Conservation (phyloP, 352 stramenopile genomes). For the Discostella stelligera region DNA sequence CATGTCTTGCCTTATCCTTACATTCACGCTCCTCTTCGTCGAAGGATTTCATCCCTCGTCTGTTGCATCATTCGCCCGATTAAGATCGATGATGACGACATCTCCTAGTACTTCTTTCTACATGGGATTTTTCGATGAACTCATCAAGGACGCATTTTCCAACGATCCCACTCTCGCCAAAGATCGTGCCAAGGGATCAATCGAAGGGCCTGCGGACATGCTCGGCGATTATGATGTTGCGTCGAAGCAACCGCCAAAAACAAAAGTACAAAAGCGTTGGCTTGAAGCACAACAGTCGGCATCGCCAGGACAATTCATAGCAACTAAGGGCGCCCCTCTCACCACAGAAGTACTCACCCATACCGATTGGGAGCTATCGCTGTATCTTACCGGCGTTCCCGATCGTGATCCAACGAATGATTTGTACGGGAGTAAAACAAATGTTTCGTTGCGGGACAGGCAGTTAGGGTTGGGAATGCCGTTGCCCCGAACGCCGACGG, state of each 20-base stretch:
- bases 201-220: constrained; percentile 51
- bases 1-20: neutral
- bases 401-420: constrained; percentile 71
- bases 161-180: constrained; percentile 62
- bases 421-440: constrained; percentile 68
- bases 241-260: constrained; percentile 21
- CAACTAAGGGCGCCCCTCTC: constrained; percentile 41
- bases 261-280: constrained; percentile 49
- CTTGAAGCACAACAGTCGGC: constrained; percentile 36
- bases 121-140: constrained; percentile 65
- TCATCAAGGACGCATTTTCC: constrained; percentile 69
- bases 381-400: constrained; percentile 70
- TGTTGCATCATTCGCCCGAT: neutral
- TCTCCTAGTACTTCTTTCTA: neutral
- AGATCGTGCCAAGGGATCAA: constrained; percentile 51
- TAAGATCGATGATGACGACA: neutral
- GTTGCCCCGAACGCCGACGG: constrained; percentile 54
- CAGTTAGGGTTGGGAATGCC: constrained; percentile 51
- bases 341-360: constrained; percentile 31
- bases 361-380: constrained; percentile 49
- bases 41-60: constrained; percentile 11
- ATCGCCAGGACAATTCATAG: constrained; percentile 31
- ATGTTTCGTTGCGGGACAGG: constrained; percentile 64
- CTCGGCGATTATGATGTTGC: constrained; percentile 8
- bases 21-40: neutral